Percentiles rank a stretch among this genome's conserved stretches.
Conservation (phyloP, 208 protist genomes). For the Herpetomonas tarakana region DNA sequence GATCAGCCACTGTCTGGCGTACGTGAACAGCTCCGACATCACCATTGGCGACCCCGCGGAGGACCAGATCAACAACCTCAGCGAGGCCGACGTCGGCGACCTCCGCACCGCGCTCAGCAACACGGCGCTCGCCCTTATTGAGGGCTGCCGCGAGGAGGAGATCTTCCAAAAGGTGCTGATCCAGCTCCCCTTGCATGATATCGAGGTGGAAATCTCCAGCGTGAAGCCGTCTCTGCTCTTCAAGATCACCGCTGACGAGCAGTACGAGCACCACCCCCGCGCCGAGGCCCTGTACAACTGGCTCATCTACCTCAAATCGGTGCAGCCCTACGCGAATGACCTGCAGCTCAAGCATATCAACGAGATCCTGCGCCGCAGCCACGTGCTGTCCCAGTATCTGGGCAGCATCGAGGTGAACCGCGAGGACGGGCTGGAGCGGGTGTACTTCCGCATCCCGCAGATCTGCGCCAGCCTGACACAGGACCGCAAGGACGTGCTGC, state of each 20-base stretch:
- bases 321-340: slow-evolving; percentile 39
- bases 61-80: slow-evolving; percentile 29
- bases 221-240: slow-evolving; percentile 27
- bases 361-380: slow-evolving; percentile 35
- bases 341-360: slow-evolving; percentile 38
- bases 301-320: slow-evolving; percentile 61
- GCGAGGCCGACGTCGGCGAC: slow-evolving; percentile 27
- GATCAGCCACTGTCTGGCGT: slow-evolving; percentile 33
- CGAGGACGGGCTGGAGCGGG: slow-evolving; percentile 62
- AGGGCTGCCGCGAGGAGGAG: slow-evolving; percentile 53
- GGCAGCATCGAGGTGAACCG: slow-evolving; percentile 78
- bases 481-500: slow-evolving; percentile 57
- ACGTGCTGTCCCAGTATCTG: slow-evolving; percentile 33
- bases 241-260: slow-evolving; percentile 29
- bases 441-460: slow-evolving; percentile 82
- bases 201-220: slow-evolving; percentile 41
- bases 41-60: slow-evolving; percentile 6
- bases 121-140: slow-evolving; percentile 62
- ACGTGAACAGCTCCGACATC: slow-evolving; percentile 15
- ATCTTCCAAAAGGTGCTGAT: slow-evolving; percentile 46
- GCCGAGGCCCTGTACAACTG: slow-evolving; percentile 75
- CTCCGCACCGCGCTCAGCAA: slow-evolving; percentile 53
- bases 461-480: slow-evolving; percentile 63
- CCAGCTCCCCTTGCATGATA: slow-evolving; percentile 51
- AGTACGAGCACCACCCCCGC: slow-evolving; percentile 38